A percentile compares a stretch with the other conserved stretches of the same genome.
Conservation (phyloP, 805 yeast species). For the Citeromyces nyonsensis region DNA sequence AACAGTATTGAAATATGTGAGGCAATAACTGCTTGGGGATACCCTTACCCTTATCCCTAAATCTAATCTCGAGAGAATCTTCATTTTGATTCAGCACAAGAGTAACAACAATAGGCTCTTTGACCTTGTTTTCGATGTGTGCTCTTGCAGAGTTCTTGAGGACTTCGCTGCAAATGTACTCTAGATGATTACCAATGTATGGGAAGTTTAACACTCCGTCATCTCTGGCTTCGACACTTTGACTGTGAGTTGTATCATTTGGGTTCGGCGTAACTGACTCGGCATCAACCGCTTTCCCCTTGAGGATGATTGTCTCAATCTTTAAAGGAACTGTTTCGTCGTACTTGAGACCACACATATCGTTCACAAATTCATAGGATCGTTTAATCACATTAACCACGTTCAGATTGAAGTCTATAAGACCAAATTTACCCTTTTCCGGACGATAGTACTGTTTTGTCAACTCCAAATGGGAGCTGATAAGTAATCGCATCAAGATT, state of each 20-base stretch:
- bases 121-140: constrained; percentile 52
- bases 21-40: constrained; percentile 50
- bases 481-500: constrained; percentile 73
- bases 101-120: constrained; percentile 29
- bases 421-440: constrained; percentile 31
- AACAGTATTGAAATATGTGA: constrained; percentile 75
- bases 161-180: constrained; percentile 75
- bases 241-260: neutral
- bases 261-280: constrained; percentile 11
- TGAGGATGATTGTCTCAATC: constrained; percentile 24
- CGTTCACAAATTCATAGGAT: constrained; percentile 65
- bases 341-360: constrained; percentile 69
- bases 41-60: constrained; percentile 85
- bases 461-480: constrained; percentile 70
- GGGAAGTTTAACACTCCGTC: constrained; percentile 45
- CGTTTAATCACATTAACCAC: constrained; percentile 48
- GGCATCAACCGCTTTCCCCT: constrained; percentile 13
- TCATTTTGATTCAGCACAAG: constrained; percentile 19
- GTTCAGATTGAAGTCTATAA: constrained; percentile 48
- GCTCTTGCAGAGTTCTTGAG: constrained; percentile 83
- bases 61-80: constrained; percentile 42
- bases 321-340: constrained; percentile 53
- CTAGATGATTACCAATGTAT: constrained; percentile 77
- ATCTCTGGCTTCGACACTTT: neutral
- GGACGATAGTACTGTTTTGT: constrained; percentile 17